A percentile compares a stretch with the other conserved stretches of the same genome.
These are phyloP conservation scores for Cryptococcus neoformans DNA, from an alignment of 1,284 basidiomycete genomes.

Conservation along the genomic window DNA sequence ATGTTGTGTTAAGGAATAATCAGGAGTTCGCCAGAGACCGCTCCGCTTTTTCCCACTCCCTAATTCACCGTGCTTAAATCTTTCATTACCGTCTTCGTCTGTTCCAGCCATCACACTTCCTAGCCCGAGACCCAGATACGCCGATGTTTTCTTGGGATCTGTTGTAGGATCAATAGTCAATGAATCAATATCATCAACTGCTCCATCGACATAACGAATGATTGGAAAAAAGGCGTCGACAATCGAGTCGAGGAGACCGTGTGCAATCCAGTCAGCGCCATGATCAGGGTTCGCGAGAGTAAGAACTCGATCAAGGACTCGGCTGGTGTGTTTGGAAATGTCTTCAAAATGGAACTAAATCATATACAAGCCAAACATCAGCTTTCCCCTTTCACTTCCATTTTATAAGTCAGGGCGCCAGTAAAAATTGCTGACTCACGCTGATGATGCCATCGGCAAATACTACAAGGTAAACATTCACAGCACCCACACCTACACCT, in stretches of 20 bases:
- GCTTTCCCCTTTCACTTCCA: too few relatives aligned
- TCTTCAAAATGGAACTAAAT: constrained; percentile 88
- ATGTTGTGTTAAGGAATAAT: neutral
- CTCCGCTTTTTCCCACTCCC: neutral
- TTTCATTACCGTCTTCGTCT: neutral
- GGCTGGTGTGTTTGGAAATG: constrained; percentile 78
- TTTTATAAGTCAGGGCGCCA: too few relatives aligned
- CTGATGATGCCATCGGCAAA: constrained; percentile 87
- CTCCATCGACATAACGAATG: constrained; percentile 75
- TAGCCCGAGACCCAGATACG: neutral
- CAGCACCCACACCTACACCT: constrained; percentile 65
- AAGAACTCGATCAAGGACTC: constrained; percentile 68
- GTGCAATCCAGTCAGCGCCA: constrained; percentile 87
- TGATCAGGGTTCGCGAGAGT: constrained; percentile 54
- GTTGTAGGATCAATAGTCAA: constrained; percentile 56
- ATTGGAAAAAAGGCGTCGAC: constrained; percentile 93
- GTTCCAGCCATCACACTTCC: neutral
- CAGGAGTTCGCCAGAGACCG: neutral
- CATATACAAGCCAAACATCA: too few relatives aligned
- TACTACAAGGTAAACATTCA: constrained; percentile 84
- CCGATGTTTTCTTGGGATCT: constrained; percentile 22
- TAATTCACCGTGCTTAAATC: neutral
- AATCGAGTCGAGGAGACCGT: constrained; percentile 87
- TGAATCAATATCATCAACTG: constrained; percentile 74
- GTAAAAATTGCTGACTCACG: constrained; percentile 54